A percentile compares a stretch with the other conserved stretches of the same genome.
Evolutionary conservation across 768 basidiomycete species (phyloP).

Genomic region (Nidula microcarpa): DNA sequence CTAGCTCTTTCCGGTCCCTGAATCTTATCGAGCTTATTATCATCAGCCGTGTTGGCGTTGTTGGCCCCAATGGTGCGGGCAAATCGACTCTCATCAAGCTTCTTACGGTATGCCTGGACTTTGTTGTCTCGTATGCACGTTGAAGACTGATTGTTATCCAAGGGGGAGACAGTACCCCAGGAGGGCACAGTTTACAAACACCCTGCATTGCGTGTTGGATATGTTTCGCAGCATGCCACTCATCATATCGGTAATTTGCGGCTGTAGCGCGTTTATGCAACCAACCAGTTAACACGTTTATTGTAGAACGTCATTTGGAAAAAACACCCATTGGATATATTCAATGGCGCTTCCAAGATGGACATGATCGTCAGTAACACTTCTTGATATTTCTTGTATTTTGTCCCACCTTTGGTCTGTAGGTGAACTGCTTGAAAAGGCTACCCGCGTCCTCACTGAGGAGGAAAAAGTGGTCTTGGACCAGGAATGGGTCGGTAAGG

Average conservation of each 20-base stretch:
- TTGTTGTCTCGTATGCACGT: not conserved
- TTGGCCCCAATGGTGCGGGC: conserved; percentile 93
- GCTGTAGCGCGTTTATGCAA: not conserved
- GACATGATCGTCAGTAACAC: conserved; percentile 78
- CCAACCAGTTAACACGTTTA: conserved; percentile 7
- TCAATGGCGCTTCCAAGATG: conserved; percentile 99
- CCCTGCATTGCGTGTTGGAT: conserved; percentile 89
- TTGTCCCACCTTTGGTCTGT: conserved; percentile 3
- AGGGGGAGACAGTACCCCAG: conserved; percentile 92
- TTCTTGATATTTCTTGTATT: conserved; percentile 2
- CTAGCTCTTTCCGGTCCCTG: no score
- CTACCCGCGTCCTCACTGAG: conserved; percentile 83
- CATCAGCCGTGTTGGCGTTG: conserved; percentile 80
- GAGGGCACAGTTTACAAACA: conserved; percentile 93
- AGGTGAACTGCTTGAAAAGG: conserved; percentile 91
- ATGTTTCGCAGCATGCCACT: conserved; percentile 97
- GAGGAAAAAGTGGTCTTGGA: conserved; percentile 81
- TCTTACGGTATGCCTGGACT: conserved; percentile 58
- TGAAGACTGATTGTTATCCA: conserved; percentile 7
- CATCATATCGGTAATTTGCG: conserved; percentile 76
- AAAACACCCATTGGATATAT: conserved; percentile 97
- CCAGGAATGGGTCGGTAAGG: conserved; percentile 86
- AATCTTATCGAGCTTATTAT: conserved; percentile 1
- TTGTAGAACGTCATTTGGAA: conserved; percentile 82
- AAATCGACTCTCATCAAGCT: conserved; percentile 96